Evolutionary conservation across 306 rosid species (phyloP).

Genomic region (Cucumis cinereus): DNA sequence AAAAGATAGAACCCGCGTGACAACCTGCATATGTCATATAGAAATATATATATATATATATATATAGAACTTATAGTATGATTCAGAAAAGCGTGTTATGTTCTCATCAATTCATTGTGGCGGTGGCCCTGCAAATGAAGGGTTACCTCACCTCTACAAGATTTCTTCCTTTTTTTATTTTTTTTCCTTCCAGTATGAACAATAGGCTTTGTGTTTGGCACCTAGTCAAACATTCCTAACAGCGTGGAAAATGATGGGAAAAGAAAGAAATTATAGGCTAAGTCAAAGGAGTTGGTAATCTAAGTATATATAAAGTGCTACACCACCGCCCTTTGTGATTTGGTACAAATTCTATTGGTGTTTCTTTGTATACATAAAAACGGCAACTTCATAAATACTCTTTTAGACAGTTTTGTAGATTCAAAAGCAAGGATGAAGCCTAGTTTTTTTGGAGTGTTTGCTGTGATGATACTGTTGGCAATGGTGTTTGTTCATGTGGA

Average conservation of each 20-base stretch:
- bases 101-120: background rate
- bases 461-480: background rate
- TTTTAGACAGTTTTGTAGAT: background rate
- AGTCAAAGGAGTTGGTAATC: background rate
- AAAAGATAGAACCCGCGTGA: background rate
- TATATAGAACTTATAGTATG: background rate
- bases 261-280: background rate
- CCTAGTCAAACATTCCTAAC: background rate
- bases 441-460: background rate
- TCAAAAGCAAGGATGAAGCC: conserved; percentile 3
- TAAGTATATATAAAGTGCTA: background rate
- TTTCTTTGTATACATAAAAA: background rate
- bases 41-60: background rate
- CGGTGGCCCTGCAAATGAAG: conserved; percentile 6
- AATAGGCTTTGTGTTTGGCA: background rate
- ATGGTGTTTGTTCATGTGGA: conserved; percentile 3
- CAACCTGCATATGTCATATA: background rate
- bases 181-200: background rate
- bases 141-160: background rate
- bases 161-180: background rate
- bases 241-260: background rate
- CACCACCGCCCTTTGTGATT: background rate
- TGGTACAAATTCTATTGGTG: background rate
- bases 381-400: background rate
- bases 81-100: background rate